phyloP scores from a whole-genome alignment of 2,329 filamentous ascomycete genomes.

The Phialophora tarda region DNA sequence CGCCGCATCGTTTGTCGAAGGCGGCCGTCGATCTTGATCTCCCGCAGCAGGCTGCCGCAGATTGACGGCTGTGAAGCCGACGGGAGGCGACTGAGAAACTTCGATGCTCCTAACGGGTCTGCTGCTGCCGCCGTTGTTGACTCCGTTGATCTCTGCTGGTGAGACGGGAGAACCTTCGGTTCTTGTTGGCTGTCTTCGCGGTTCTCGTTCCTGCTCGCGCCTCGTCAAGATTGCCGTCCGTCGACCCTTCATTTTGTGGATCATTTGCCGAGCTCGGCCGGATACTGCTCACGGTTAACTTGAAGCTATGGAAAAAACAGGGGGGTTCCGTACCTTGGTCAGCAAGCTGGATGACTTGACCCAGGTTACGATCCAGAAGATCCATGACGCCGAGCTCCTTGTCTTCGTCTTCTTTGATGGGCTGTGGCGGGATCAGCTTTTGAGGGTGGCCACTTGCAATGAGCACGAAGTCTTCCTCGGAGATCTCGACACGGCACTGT shows the following conservation, averaged over 20 bases:
- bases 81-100: constrained; percentile 52
- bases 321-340: constrained; percentile 65
- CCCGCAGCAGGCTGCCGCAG: constrained; percentile 47
- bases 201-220: constrained; percentile 58
- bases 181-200: constrained; percentile 24
- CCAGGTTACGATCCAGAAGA: constrained; percentile 78
- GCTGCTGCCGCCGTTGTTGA: constrained; percentile 39
- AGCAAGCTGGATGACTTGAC: constrained; percentile 77
- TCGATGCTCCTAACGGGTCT: constrained; percentile 36
- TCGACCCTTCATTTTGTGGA: constrained; percentile 77
- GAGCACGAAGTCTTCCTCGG: constrained; percentile 83
- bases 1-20: constrained; percentile 8
- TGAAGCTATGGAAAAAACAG: background rate
- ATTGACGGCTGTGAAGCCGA: constrained; percentile 66
- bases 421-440: constrained; percentile 78
- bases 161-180: constrained; percentile 36
- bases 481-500: constrained; percentile 80
- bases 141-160: constrained; percentile 39
- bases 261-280: constrained; percentile 75
- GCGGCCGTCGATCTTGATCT: constrained; percentile 19
- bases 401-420: constrained; percentile 82
- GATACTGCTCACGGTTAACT: constrained; percentile 57
- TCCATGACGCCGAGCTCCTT: constrained; percentile 84
- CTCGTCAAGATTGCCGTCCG: constrained; percentile 73
- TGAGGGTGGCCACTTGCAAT: constrained; percentile 83